Evolutionary conservation across 2,329 filamentous ascomycete species (phyloP).

Genomic region (Volutella citrinella): DNA sequence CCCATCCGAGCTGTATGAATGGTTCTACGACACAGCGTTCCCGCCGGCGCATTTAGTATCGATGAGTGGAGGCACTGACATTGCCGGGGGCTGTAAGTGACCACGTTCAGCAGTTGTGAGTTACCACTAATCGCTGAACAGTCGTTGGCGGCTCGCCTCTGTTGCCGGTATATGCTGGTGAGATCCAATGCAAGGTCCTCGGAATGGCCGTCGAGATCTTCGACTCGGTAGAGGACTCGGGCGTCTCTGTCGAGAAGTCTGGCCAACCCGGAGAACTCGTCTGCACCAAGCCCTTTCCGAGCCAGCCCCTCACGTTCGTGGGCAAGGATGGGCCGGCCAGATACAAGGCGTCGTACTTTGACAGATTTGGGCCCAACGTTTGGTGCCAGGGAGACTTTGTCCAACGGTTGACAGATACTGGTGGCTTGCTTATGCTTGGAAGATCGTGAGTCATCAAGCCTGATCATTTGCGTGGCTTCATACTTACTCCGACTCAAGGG

Average conservation of each 20-base stretch:
- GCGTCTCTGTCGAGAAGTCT: neutral
- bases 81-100: too few species aligned
- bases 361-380: constrained; percentile 2
- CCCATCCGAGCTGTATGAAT: too few species aligned
- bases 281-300: constrained; percentile 5
- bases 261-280: constrained; percentile 4
- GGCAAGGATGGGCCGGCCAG: neutral
- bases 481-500: neutral
- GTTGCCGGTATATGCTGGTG: constrained; percentile 6
- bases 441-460: constrained; percentile 8
- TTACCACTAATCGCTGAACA: too few species aligned
- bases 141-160: constrained; percentile 8
- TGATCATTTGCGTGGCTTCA: neutral
- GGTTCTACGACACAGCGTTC: too few species aligned
- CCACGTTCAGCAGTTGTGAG: too few species aligned
- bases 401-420: neutral
- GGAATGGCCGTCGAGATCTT: constrained; percentile 13
- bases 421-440: constrained; percentile 4
- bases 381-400: constrained; percentile 12
- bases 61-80: too few species aligned
- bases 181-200: constrained; percentile 12
- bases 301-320: neutral
- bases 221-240: neutral
- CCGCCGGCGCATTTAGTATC: too few species aligned
- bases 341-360: constrained; percentile 9